Evolutionary conservation across 2,329 filamentous ascomycete genomes (phyloP).

Genomic region (Cladosporium austrohemisphaericum): DNA sequence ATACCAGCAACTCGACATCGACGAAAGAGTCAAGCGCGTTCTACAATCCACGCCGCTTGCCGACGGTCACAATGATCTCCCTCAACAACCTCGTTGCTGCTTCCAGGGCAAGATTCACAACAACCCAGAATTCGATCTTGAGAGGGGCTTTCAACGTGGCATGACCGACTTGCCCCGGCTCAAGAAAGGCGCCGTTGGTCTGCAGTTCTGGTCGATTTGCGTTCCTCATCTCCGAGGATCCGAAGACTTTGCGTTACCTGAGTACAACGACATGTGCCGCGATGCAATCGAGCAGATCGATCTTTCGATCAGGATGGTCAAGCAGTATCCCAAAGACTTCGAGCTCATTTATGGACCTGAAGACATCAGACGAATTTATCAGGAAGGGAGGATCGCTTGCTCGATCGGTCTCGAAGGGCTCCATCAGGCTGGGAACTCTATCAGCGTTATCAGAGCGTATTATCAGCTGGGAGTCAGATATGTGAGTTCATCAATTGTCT

Average conservation of each 20-base stretch:
- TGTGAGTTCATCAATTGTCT: no score
- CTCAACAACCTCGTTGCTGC: slow-evolving; percentile 17
- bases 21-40: slow-evolving; percentile 31
- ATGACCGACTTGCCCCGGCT: slow-evolving; percentile 25
- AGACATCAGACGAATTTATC: slow-evolving; percentile 31
- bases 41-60: slow-evolving; percentile 31
- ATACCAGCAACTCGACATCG: slow-evolving; percentile 25
- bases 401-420: slow-evolving; percentile 39
- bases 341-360: slow-evolving; percentile 26
- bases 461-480: slow-evolving; percentile 39
- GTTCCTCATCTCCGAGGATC: slow-evolving; percentile 24
- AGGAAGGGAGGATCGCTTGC: slow-evolving; percentile 33
- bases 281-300: slow-evolving; percentile 27
- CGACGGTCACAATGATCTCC: slow-evolving; percentile 37
- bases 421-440: slow-evolving; percentile 36
- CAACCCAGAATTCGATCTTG: slow-evolving; percentile 34
- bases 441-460: slow-evolving; percentile 36
- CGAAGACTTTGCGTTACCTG: slow-evolving; percentile 25
- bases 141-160: slow-evolving; percentile 32
- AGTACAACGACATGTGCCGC: slow-evolving; percentile 26
- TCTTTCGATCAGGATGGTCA: slow-evolving; percentile 29
- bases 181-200: slow-evolving; percentile 26
- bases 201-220: slow-evolving; percentile 26
- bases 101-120: slow-evolving; percentile 34
- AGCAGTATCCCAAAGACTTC: slow-evolving; percentile 30